phyloP scores from a whole-genome alignment of 257 asterid genomes.

The Striga asiatica region DNA sequence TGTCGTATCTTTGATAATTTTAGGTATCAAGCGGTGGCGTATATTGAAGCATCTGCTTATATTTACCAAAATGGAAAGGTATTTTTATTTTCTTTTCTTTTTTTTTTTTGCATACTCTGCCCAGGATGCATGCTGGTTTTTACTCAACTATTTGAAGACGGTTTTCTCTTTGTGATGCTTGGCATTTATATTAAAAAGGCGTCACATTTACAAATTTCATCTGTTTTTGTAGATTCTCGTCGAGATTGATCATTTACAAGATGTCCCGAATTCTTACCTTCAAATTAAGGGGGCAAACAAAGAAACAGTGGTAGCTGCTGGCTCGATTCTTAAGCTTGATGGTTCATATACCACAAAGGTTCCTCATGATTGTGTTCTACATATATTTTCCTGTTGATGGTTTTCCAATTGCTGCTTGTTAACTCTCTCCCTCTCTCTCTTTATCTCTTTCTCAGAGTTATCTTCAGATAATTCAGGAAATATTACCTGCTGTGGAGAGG shows the following conservation, averaged over 20 bases:
- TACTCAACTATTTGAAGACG: too few species aligned
- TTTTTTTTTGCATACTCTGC: too few species aligned
- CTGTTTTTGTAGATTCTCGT: conserved; percentile 56
- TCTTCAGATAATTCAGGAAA: conserved; percentile 75
- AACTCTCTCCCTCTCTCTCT: conserved; percentile 14
- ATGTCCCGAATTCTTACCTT: conserved; percentile 71
- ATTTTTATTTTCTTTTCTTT: conserved; percentile 14
- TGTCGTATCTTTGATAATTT: conserved; percentile 21
- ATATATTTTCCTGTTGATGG: not conserved
- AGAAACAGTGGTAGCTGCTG: conserved; percentile 78
- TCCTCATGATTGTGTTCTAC: conserved; percentile 5
- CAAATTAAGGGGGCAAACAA: conserved; percentile 90
- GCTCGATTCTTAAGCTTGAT: conserved; percentile 71
- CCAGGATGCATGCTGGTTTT: too few species aligned
- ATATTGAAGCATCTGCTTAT: conserved; percentile 89
- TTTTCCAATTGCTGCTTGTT: conserved; percentile 7
- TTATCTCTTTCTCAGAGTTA: conserved; percentile 53
- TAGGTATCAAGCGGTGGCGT: conserved; percentile 96
- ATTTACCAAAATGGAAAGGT: conserved; percentile 99
- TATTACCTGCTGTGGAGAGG: conserved; percentile 50
- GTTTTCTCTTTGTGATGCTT: not conserved
- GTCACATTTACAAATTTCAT: not conserved
- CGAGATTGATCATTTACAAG: conserved; percentile 96
- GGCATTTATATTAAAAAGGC: not conserved
- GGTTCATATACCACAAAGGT: conserved; percentile 98